phyloP scores from a whole-genome alignment of 441 rosid genomes.

The Populus trichocarpa region DNA sequence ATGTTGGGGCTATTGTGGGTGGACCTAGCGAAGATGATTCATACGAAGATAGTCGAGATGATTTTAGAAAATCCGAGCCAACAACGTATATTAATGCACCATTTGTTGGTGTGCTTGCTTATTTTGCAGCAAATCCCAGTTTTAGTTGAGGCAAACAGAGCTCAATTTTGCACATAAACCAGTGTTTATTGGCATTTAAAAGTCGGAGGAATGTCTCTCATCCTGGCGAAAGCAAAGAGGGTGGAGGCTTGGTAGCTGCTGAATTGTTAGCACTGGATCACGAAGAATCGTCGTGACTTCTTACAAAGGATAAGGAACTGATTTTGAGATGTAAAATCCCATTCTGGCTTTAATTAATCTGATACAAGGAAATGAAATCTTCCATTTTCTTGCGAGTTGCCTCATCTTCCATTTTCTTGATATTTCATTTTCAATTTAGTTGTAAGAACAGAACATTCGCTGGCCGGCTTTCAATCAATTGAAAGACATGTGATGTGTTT shows the following conservation, averaged over 20 bases:
- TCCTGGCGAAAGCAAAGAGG: constrained; percentile 40
- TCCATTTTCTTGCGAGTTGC: background rate
- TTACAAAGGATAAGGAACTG: background rate
- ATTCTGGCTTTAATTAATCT: background rate
- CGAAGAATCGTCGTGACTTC: constrained; percentile 27
- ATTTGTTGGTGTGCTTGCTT: constrained; percentile 87
- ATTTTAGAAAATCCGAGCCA: constrained; percentile 81
- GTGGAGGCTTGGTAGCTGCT: constrained; percentile 34
- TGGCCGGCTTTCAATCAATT: background rate
- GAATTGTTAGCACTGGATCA: constrained; percentile 9
- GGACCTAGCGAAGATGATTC: constrained; percentile 78
- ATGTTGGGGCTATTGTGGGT: constrained; percentile 81
- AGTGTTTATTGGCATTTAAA: constrained; percentile 10
- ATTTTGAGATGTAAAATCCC: constrained; percentile 4
- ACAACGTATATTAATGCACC: constrained; percentile 96
- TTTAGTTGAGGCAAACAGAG: constrained; percentile 16
- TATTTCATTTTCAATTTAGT: background rate
- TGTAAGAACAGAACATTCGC: too few relatives aligned
- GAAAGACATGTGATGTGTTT: background rate
- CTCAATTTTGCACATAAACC: constrained; percentile 14
- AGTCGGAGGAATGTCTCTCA: constrained; percentile 41
- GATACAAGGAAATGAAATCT: constrained; percentile 5
- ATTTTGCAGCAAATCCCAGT: constrained; percentile 73
- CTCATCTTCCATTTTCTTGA: background rate
- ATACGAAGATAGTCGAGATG: constrained; percentile 59